Conservation (phyloP, 2,329 filamentous ascomycete genomes). For the Aspergillus tamarii region DNA sequence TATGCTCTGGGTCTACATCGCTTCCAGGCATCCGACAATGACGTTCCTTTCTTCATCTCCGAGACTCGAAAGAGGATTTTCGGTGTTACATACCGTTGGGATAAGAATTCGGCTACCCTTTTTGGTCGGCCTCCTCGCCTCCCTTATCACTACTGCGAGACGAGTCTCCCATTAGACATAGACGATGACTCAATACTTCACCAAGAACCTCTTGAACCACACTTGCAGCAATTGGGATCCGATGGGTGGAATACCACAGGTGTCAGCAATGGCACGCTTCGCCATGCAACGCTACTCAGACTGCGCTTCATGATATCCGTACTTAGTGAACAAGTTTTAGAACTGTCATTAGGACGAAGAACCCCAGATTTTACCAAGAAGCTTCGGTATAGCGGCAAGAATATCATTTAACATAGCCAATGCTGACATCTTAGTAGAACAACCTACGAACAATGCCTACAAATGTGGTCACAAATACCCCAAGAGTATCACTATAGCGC, state of each 20-base stretch:
- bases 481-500: slow-evolving; percentile 22
- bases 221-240: slow-evolving; percentile 19
- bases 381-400: neutral
- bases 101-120: slow-evolving; percentile 11
- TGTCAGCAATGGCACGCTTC: slow-evolving; percentile 12
- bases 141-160: slow-evolving; percentile 9
- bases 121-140: slow-evolving; percentile 12
- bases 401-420: neutral
- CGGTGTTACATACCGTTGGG: neutral
- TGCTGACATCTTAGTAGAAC: neutral
- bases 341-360: slow-evolving; percentile 21
- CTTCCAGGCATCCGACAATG: neutral
- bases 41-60: slow-evolving; percentile 9
- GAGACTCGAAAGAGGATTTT: slow-evolving; percentile 11
- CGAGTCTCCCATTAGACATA: slow-evolving; percentile 9
- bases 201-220: slow-evolving; percentile 9
- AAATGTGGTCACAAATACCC: slow-evolving; percentile 23
- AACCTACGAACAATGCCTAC: slow-evolving; percentile 19
- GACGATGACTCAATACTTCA: slow-evolving; percentile 8
- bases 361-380: neutral
- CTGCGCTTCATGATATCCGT: slow-evolving; percentile 24
- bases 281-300: slow-evolving; percentile 21
- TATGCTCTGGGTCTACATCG: slow-evolving; percentile 7
- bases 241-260: slow-evolving; percentile 23
- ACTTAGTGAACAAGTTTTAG: slow-evolving; percentile 27